Conservation (phyloP, 2,329 filamentous ascomycete species). For the Remersonia thermophila region DNA sequence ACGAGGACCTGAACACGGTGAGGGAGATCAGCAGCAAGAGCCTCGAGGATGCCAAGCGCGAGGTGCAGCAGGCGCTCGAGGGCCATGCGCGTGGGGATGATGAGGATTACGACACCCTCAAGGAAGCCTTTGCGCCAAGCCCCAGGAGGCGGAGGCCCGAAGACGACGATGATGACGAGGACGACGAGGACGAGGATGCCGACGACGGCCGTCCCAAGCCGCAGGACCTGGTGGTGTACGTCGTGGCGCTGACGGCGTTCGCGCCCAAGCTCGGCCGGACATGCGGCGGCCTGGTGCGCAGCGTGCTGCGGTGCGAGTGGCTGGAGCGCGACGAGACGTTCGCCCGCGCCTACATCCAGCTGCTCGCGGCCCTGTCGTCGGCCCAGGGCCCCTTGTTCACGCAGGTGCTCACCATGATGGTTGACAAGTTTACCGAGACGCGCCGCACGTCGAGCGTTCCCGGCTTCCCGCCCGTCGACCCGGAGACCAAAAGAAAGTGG, state of each 20-base stretch:
- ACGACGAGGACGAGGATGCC: conserved; percentile 29
- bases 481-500: conserved; percentile 55
- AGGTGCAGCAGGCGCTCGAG: conserved; percentile 44
- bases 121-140: conserved; percentile 44
- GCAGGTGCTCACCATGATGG: conserved; percentile 65
- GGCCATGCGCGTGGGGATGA: conserved; percentile 44
- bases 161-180: conserved; percentile 33
- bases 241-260: conserved; percentile 50
- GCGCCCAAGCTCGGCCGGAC: conserved; percentile 47
- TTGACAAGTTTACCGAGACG: conserved; percentile 57
- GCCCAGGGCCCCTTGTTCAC: conserved; percentile 70
- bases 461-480: conserved; percentile 46
- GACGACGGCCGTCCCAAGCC: conserved; percentile 32
- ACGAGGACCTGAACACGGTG: conserved; percentile 44
- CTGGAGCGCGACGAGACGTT: conserved; percentile 53
- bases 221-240: conserved; percentile 46
- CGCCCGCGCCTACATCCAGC: conserved; percentile 53
- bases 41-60: conserved; percentile 42
- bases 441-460: conserved; percentile 33
- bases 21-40: conserved; percentile 41
- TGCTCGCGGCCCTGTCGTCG: conserved; percentile 62
- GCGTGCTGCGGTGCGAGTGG: conserved; percentile 51
- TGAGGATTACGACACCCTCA: conserved; percentile 49
- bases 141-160: conserved; percentile 23
- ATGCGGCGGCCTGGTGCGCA: conserved; percentile 46